These are phyloP conservation scores for Jaapia argillacea DNA, from an alignment of 768 basidiomycete genomes.

Conservation along the genomic window DNA sequence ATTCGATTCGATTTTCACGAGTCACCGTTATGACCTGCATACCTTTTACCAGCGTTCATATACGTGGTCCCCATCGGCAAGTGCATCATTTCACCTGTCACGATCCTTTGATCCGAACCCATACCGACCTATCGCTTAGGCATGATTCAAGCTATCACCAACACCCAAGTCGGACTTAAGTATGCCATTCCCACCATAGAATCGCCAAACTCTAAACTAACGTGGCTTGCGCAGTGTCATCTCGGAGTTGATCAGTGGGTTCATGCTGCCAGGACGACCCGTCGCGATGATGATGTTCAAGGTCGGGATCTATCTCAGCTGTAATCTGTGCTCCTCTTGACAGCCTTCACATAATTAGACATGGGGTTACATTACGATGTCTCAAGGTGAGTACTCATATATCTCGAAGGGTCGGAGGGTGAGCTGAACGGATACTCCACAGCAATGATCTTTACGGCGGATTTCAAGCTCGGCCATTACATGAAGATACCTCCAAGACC, in stretches of 20 bases:
- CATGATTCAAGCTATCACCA: conserved; percentile 76
- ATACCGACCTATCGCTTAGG: conserved; percentile 21
- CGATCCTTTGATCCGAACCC: conserved; percentile 1
- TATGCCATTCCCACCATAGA: no score
- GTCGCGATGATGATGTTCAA: conserved; percentile 77
- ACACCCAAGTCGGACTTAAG: conserved; percentile 60
- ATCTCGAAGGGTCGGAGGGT: neutral
- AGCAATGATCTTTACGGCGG: conserved; percentile 60
- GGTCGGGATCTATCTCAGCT: conserved; percentile 63
- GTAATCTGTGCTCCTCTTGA: no score
- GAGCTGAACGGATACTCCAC: conserved; percentile 20
- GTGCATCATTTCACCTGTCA: conserved; percentile 1
- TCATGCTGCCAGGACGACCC: conserved; percentile 48
- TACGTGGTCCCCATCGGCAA: conserved; percentile 65
- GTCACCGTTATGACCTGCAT: conserved; percentile 9
- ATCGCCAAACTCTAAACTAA: no score
- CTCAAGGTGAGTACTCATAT: conserved; percentile 16
- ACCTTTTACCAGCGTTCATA: conserved; percentile 26
- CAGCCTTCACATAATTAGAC: conserved; percentile 15
- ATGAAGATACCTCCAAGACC: conserved; percentile 59
- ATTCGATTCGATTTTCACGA: neutral
- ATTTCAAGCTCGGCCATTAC: conserved; percentile 72
- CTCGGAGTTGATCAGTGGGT: conserved; percentile 56
- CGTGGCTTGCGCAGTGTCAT: conserved; percentile 32
- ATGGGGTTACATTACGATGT: conserved; percentile 23